phyloP scores from a whole-genome alignment of 768 basidiomycete genomes.

The Auriscalpium microsporum region DNA sequence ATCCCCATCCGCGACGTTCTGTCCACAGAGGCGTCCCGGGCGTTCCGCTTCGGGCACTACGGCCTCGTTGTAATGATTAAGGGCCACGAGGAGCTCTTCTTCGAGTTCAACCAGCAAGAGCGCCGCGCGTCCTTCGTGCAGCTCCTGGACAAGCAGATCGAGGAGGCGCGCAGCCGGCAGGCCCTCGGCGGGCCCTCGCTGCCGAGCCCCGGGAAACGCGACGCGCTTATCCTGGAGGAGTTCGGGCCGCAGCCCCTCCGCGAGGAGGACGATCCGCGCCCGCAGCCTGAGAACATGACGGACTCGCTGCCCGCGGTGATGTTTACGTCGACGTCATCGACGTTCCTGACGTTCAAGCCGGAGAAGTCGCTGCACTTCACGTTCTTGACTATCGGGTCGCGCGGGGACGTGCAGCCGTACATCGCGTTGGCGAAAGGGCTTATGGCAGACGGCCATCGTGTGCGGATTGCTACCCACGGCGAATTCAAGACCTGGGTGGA shows the following conservation, averaged over 20 bases:
- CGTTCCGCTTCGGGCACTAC: constrained; percentile 82
- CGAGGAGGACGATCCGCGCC: constrained; percentile 35
- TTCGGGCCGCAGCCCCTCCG: constrained; percentile 48
- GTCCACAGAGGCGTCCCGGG: constrained; percentile 74
- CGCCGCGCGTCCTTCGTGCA: constrained; percentile 71
- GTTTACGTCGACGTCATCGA: constrained; percentile 94
- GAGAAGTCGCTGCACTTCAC: constrained; percentile 80
- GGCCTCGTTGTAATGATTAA: constrained; percentile 87
- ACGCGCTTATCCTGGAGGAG: constrained; percentile 80
- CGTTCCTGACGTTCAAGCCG: constrained; percentile 95
- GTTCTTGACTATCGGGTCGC: constrained; percentile 90
- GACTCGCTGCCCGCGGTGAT: constrained; percentile 68
- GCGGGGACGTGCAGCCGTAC: constrained; percentile 97
- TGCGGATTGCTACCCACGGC: constrained; percentile 88
- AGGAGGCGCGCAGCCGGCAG: constrained; percentile 49
- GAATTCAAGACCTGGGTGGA: constrained; percentile 96
- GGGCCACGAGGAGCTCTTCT: constrained; percentile 96
- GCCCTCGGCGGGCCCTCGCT: constrained; percentile 34
- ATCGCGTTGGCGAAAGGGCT: constrained; percentile 91
- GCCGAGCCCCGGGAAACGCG: constrained; percentile 48
- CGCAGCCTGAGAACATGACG: constrained; percentile 36
- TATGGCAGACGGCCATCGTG: constrained; percentile 81
- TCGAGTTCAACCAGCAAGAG: constrained; percentile 81
- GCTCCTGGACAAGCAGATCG: constrained; percentile 75
- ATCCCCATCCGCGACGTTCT: constrained; percentile 86